Conservation (phyloP, 257 asterid species). For the Mitragyna speciosa region DNA sequence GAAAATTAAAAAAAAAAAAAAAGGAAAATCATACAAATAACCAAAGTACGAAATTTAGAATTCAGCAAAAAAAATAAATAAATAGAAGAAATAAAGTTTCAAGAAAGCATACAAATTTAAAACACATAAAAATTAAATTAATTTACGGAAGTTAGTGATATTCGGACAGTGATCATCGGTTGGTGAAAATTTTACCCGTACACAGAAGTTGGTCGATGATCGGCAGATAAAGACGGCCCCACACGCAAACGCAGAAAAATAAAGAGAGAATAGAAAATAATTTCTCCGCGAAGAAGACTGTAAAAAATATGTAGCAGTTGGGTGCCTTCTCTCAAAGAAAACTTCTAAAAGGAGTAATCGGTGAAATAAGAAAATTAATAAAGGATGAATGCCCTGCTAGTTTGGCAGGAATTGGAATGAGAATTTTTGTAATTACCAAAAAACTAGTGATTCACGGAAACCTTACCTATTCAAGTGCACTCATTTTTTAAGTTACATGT, state of each 20-base stretch:
- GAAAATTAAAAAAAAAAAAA: background rate
- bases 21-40: background rate
- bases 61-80: background rate
- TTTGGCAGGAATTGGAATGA: too few species aligned
- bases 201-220: constrained; percentile 16
- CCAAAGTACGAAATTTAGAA: background rate
- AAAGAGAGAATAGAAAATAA: background rate
- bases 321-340: constrained; percentile 3
- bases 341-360: background rate
- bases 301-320: constrained; percentile 13
- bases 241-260: constrained; percentile 21
- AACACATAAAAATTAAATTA: background rate
- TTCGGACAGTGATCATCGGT: constrained; percentile 18
- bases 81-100: too few species aligned
- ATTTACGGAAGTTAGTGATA: background rate
- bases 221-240: constrained; percentile 21
- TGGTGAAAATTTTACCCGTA: too few species aligned
- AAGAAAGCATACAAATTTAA: background rate
- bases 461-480: too few species aligned
- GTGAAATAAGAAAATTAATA: background rate
- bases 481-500: too few species aligned
- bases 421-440: too few species aligned
- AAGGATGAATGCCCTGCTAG: too few species aligned
- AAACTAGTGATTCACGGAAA: too few species aligned
- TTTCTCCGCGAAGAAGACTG: constrained; percentile 8